Evolutionary conservation across 148 eudicot species (phyloP), one percentile per base, ranked within the genome.

Genomic region (Rheum nobile): DNA sequence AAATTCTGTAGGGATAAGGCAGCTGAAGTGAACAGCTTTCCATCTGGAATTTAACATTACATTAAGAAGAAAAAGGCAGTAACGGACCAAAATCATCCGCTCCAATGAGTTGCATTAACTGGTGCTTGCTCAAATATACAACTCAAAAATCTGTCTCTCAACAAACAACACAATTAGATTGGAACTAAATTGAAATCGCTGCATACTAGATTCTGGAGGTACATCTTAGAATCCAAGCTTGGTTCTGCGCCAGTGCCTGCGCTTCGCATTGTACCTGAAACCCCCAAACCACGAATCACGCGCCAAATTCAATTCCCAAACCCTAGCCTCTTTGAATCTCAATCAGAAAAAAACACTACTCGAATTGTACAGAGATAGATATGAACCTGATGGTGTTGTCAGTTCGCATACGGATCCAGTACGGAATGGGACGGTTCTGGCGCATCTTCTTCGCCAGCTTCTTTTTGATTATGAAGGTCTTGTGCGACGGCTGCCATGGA

Each of bases 401-500:
- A 5, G 96, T 90, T 14, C 96, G 82, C 92, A 90, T 82, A 22
- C 96, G 92, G 78, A 90, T 90, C 96, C 96, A 90, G 86, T 90
- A 84, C 5, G 96, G 96, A 32, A 90, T 90, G 17, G 96, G 96
- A 42, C 96, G 85, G 54, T 90, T 90, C 83, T 90, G 96, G 86
- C 96, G 85, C 90, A 88, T 89, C 91, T 90, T 90, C 91, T 90
- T 90, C 72, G 87, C 96, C 17, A 90, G 85, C 84, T 90, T 90
- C 89, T 88, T 88, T 91, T 90, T 90, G 4, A 90, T 88, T 84
- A 73, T 86, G 88, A 90, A 90, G 5, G 89, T 71, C 79, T 90
- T 90, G 91, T 90, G 96, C 11, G 96, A 88, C 84, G 96, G 96
- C 96, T 90, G 77, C 70, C 22, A 72, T 72, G 17, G 43, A 32